Evolutionary conservation across 164 flowering plant genomes (phyloP).

Genomic region (Magnolia kwangsiensis): DNA sequence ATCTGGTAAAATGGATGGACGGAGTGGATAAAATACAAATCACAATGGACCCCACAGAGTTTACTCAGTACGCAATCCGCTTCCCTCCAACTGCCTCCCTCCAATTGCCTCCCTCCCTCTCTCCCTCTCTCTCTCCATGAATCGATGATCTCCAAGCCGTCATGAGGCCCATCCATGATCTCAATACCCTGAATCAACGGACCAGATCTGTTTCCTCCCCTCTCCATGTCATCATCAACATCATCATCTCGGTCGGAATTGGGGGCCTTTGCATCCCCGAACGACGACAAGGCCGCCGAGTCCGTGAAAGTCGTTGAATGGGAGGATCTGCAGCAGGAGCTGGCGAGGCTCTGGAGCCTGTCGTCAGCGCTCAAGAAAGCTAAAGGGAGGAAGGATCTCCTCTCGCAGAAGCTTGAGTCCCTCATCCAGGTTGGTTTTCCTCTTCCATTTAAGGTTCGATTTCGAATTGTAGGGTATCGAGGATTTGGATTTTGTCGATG

Average conservation of each 20-base stretch:
- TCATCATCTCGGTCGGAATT: slow-evolving; percentile 25
- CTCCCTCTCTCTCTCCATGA: neutral
- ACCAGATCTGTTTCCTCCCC: neutral
- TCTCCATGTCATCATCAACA: neutral
- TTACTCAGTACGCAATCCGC: too few species aligned
- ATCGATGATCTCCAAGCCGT: slow-evolving; percentile 9
- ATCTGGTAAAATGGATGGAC: too few species aligned
- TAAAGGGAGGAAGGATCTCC: slow-evolving; percentile 40
- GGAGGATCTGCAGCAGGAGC: slow-evolving; percentile 87
- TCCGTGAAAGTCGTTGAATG: slow-evolving; percentile 52
- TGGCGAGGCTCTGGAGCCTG: slow-evolving; percentile 72
- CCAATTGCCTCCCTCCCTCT: neutral
- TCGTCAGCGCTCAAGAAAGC: slow-evolving; percentile 67
- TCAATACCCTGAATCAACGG: slow-evolving; percentile 2
- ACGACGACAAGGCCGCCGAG: slow-evolving; percentile 18
- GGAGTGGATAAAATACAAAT: too few species aligned
- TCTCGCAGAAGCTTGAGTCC: slow-evolving; percentile 48
- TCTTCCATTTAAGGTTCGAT: neutral
- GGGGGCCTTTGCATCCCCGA: neutral
- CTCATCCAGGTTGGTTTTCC: slow-evolving; percentile 48
- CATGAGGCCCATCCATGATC: slow-evolving; percentile 32
- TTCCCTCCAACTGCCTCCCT: slow-evolving; percentile 10
- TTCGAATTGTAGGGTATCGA: neutral
- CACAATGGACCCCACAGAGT: too few species aligned
- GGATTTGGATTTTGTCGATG: neutral